phyloP scores from a whole-genome alignment of 805 yeast species.

The Yarrowia sp. region DNA sequence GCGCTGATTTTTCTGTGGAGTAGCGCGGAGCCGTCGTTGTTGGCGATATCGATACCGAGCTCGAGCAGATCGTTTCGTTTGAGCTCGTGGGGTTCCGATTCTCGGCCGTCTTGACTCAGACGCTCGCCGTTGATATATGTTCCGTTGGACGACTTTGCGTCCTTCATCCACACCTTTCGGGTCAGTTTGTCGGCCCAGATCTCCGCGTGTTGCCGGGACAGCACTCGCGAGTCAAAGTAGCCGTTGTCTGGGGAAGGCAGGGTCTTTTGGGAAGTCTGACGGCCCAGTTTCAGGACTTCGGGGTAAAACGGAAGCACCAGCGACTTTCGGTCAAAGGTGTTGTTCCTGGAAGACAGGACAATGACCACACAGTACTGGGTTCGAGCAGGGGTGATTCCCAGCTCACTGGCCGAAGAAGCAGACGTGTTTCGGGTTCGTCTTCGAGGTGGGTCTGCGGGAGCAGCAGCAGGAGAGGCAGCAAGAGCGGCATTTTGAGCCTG shows the following conservation, averaged over 20 bases:
- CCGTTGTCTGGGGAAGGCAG: slow-evolving; percentile 78
- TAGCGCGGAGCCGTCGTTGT: slow-evolving; percentile 57
- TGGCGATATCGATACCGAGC: slow-evolving; percentile 82
- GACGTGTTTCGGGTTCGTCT: slow-evolving; percentile 30
- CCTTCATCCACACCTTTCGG: slow-evolving; percentile 78
- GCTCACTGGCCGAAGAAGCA: slow-evolving; percentile 31
- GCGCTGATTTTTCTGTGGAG: slow-evolving; percentile 89
- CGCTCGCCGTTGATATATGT: slow-evolving; percentile 85
- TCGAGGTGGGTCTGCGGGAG: slow-evolving; percentile 13
- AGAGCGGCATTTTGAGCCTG: not conserved
- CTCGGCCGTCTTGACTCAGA: slow-evolving; percentile 66
- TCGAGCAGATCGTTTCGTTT: slow-evolving; percentile 87
- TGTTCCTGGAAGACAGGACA: slow-evolving; percentile 78
- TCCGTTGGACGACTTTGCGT: slow-evolving; percentile 91
- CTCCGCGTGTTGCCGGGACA: slow-evolving; percentile 93
- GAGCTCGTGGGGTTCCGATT: slow-evolving; percentile 62
- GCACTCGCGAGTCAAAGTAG: slow-evolving; percentile 89
- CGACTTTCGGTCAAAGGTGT: slow-evolving; percentile 80
- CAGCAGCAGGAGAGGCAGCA: not conserved
- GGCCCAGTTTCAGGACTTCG: slow-evolving; percentile 82
- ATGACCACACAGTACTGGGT: slow-evolving; percentile 57
- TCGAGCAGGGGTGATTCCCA: slow-evolving; percentile 42
- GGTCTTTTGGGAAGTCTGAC: slow-evolving; percentile 70
- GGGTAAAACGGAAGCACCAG: slow-evolving; percentile 83
- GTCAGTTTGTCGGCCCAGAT: slow-evolving; percentile 70